Percentiles rank a stretch among this genome's conserved stretches.
Evolutionary conservation across 305 asterid genomes (phyloP).

Genomic region (Solanum hybrid): DNA sequence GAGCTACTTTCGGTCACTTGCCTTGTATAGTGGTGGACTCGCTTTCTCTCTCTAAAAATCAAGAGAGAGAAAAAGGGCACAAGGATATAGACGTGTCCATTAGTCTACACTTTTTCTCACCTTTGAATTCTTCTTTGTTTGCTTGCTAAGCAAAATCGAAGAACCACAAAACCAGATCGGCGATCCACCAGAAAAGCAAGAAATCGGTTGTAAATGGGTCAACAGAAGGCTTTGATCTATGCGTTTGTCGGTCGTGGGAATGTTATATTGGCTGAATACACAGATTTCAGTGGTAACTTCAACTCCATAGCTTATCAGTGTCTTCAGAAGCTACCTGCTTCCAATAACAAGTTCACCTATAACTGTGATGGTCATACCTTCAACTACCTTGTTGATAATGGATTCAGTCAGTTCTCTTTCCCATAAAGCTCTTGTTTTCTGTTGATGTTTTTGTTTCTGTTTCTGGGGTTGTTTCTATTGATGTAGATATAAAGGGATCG

Average conservation of each 20-base stretch:
- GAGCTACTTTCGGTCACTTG: not conserved
- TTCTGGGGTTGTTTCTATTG: not conserved
- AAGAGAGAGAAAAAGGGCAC: not conserved
- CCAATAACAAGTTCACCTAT: conserved; percentile 64
- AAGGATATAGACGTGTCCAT: not conserved
- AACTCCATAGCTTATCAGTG: conserved; percentile 65
- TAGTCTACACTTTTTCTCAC: not conserved
- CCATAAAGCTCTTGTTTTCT: not conserved
- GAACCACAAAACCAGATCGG: not conserved
- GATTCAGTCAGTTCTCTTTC: conserved; percentile 41
- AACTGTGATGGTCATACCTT: conserved; percentile 75
- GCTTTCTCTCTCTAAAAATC: not conserved
- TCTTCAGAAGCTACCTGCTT: conserved; percentile 63
- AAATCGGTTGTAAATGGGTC: conserved; percentile 26
- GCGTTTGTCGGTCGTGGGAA: conserved; percentile 67
- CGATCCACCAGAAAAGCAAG: not conserved
- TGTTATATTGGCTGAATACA: conserved; percentile 54
- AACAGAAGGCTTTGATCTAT: conserved; percentile 60
- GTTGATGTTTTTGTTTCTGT: not conserved
- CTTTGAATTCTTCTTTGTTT: not conserved
- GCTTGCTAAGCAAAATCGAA: not conserved
- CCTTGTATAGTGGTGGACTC: not conserved
- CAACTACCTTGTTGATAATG: conserved; percentile 67
- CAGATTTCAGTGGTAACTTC: conserved; percentile 72
- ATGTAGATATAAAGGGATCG: not conserved